Conservation (phyloP, 176 grass and related monocot genomes). For the Paspalum notatum region DNA sequence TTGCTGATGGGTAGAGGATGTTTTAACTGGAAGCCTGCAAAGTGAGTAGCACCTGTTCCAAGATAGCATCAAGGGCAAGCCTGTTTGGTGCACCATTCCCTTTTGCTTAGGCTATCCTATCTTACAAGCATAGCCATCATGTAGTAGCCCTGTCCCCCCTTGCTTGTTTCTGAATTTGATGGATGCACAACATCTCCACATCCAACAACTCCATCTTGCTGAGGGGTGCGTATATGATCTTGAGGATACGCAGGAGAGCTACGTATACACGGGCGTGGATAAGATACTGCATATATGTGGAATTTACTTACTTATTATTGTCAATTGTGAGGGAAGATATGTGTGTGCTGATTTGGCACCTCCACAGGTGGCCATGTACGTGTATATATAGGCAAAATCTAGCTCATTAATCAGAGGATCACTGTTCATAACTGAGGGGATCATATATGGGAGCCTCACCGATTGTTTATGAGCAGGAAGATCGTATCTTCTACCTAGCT, state of each 20-base stretch:
- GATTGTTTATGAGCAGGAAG: constrained; percentile 26
- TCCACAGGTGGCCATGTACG: neutral
- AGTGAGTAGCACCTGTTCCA: neutral
- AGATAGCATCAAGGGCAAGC: constrained; percentile 48
- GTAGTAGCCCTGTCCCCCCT: neutral
- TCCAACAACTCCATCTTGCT: constrained; percentile 36
- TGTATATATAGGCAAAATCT: neutral
- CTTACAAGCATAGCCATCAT: constrained; percentile 49
- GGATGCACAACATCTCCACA: constrained; percentile 40
- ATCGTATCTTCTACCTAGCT: constrained; percentile 30
- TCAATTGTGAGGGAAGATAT: neutral
- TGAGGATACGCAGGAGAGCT: neutral
- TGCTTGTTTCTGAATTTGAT: constrained; percentile 43
- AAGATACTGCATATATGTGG: neutral
- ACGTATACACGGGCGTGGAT: neutral
- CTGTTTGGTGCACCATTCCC: constrained; percentile 54
- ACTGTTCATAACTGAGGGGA: neutral
- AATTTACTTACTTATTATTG: neutral
- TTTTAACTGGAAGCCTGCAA: constrained; percentile 26
- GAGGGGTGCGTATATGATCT: constrained; percentile 5
- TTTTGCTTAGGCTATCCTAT: constrained; percentile 42
- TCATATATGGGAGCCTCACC: neutral
- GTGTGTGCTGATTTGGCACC: neutral
- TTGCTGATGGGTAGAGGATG: constrained; percentile 6
- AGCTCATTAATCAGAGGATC: neutral